phyloP scores from a whole-genome alignment of 1,139 yeast species.

The Candida labiduridarum region DNA sequence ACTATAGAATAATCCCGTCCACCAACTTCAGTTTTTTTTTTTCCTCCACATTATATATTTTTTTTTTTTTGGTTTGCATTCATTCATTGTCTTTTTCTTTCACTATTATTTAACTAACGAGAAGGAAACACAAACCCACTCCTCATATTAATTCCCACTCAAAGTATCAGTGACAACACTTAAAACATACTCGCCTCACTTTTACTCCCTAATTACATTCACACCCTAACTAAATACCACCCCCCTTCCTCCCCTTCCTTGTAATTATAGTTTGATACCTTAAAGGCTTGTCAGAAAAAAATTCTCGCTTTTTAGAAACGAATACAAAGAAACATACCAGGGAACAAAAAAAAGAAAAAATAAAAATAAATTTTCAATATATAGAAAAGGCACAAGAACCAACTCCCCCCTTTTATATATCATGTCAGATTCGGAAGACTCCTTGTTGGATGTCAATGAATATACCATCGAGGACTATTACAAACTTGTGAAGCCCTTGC shows the following conservation, averaged over 20 bases:
- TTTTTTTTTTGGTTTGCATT: not conserved
- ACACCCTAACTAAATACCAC: not conserved
- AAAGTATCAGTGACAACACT: not conserved
- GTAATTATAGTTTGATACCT: not conserved
- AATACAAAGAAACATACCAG: not conserved
- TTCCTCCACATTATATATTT: not conserved
- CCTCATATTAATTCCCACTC: not conserved
- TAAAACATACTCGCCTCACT: not conserved
- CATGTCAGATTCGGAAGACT: constrained; percentile 19
- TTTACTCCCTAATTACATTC: not conserved
- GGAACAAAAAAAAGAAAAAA: constrained; percentile 1
- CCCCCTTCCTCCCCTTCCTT: not conserved
- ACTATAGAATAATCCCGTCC: not conserved
- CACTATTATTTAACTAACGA: not conserved
- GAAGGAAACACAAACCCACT: not conserved
- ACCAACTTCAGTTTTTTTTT: not conserved
- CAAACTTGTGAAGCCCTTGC: constrained; percentile 23
- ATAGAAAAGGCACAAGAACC: not conserved
- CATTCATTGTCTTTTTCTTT: constrained; percentile 2
- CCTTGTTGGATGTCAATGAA: constrained; percentile 16
- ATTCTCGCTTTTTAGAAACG: not conserved
- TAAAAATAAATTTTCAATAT: not conserved
- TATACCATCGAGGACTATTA: constrained; percentile 27
- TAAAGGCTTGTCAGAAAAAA: constrained; percentile 1
- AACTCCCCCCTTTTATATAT: not conserved